phyloP scores from a whole-genome alignment of 495 filamentous ascomycete genomes.

The Bacidia gigantensis region DNA sequence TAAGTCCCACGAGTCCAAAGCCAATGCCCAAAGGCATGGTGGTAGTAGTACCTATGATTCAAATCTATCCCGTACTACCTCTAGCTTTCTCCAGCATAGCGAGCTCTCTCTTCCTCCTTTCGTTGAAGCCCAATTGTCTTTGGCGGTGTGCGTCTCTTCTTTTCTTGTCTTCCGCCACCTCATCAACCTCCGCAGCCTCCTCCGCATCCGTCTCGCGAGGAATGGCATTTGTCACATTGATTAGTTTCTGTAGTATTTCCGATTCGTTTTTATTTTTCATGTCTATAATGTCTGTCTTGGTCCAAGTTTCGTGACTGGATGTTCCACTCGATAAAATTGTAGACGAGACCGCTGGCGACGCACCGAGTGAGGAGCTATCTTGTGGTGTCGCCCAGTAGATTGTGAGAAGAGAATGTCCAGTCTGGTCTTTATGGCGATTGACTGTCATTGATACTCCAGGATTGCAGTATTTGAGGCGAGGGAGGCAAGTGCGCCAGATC shows the following conservation, averaged over 20 bases:
- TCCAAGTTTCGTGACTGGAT: conserved; percentile 18
- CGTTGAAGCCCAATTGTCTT: conserved; percentile 45
- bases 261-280: conserved; percentile 46
- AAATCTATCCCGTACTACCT: conserved; percentile 10
- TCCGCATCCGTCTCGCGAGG: conserved; percentile 42
- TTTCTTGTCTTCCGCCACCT: conserved; percentile 43
- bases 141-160: conserved; percentile 41
- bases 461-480: conserved; percentile 87
- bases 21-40: too few species aligned
- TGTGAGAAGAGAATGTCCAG: conserved; percentile 51
- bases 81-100: conserved; percentile 44
- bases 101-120: conserved; percentile 51
- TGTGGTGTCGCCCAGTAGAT: conserved; percentile 48
- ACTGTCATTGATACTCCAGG: conserved; percentile 73
- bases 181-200: conserved; percentile 44
- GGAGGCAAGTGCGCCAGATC: conserved; percentile 77
- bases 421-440: conserved; percentile 43
- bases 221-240: conserved; percentile 53
- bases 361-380: conserved; percentile 19
- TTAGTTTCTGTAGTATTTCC: conserved; percentile 54
- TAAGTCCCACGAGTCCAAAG: too few species aligned
- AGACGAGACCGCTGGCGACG: conserved; percentile 17
- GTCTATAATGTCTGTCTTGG: conserved; percentile 39
- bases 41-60: too few species aligned
- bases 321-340: conserved; percentile 17